phyloP scores from a whole-genome alignment of 306 rosid genomes.

The Malus sieversii region DNA sequence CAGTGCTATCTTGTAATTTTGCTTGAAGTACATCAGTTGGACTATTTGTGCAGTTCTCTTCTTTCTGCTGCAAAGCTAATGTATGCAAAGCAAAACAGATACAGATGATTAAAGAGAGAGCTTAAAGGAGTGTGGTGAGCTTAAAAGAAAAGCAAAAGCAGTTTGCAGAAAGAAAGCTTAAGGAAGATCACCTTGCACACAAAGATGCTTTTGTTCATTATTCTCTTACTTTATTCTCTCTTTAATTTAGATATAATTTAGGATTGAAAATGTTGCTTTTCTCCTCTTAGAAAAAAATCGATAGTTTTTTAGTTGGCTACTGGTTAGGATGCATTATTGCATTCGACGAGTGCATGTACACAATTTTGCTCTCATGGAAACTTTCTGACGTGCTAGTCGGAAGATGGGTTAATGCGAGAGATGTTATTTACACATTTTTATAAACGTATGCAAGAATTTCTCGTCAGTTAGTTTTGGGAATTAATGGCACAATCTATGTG shows the following conservation, averaged over 20 bases:
- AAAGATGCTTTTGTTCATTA: constrained; percentile 45
- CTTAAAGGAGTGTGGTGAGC: constrained; percentile 24
- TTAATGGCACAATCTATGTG: no score
- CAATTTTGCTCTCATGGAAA: background rate
- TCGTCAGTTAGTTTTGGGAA: no score
- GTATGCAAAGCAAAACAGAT: constrained; percentile 1
- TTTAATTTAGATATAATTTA: background rate
- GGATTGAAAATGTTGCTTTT: constrained; percentile 9
- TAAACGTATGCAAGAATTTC: background rate
- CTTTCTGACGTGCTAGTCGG: background rate
- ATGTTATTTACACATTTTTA: background rate
- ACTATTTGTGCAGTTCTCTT: background rate
- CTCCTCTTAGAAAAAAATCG: background rate
- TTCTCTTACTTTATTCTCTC: constrained; percentile 43
- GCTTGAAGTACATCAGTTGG: background rate
- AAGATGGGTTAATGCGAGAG: background rate
- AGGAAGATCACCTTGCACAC: constrained; percentile 26
- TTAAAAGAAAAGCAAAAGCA: constrained; percentile 33
- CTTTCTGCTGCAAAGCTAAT: constrained; percentile 9
- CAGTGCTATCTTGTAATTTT: constrained; percentile 16
- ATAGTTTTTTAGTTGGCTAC: background rate
- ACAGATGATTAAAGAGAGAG: constrained; percentile 13
- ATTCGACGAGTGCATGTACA: background rate
- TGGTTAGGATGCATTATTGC: background rate
- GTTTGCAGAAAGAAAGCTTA: constrained; percentile 21